These are phyloP conservation scores for Truncatella angustata DNA, from an alignment of 2,329 filamentous ascomycete genomes.

Conservation along the genomic window DNA sequence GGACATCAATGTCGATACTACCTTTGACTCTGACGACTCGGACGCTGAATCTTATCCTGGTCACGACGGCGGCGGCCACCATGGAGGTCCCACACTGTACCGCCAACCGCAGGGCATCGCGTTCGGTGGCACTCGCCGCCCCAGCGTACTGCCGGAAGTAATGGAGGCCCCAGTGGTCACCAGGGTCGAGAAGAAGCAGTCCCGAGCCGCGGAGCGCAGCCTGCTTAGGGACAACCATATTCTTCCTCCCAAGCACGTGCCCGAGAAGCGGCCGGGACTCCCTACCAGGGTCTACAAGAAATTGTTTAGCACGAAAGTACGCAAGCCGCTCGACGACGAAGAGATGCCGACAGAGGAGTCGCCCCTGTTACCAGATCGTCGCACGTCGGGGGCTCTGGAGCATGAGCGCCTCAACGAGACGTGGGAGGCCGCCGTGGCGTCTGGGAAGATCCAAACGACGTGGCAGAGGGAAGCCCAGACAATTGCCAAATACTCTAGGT, in stretches of 20 bases:
- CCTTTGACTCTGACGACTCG: slow-evolving; percentile 23
- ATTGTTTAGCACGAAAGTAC: slow-evolving; percentile 57
- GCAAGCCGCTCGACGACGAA: slow-evolving; percentile 36
- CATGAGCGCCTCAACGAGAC: slow-evolving; percentile 64
- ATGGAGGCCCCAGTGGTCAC: slow-evolving; percentile 49
- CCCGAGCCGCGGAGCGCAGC: slow-evolving; percentile 56
- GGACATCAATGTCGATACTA: slow-evolving; percentile 27
- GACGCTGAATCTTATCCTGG: no score
- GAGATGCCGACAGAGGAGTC: slow-evolving; percentile 39
- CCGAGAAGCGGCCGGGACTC: slow-evolving; percentile 32
- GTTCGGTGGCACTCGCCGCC: slow-evolving; percentile 67
- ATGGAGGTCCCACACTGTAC: slow-evolving; percentile 62
- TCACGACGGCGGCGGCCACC: no score
- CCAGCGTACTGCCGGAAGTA: slow-evolving; percentile 61
- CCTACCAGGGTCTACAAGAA: slow-evolving; percentile 37
- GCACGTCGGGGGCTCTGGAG: slow-evolving; percentile 33
- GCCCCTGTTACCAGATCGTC: slow-evolving; percentile 41
- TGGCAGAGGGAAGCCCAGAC: slow-evolving; percentile 90
- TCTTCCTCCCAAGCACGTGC: slow-evolving; percentile 57
- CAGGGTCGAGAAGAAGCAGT: slow-evolving; percentile 53
- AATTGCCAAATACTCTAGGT: slow-evolving; percentile 67
- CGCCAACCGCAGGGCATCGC: slow-evolving; percentile 75
- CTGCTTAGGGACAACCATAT: slow-evolving; percentile 65
- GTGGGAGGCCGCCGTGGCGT: slow-evolving; percentile 82
- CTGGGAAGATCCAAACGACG: slow-evolving; percentile 80